Percentiles rank a stretch among this genome's conserved stretches.
phyloP scores from a whole-genome alignment of 208 protist species.

The Phytomonas sp. region DNA sequence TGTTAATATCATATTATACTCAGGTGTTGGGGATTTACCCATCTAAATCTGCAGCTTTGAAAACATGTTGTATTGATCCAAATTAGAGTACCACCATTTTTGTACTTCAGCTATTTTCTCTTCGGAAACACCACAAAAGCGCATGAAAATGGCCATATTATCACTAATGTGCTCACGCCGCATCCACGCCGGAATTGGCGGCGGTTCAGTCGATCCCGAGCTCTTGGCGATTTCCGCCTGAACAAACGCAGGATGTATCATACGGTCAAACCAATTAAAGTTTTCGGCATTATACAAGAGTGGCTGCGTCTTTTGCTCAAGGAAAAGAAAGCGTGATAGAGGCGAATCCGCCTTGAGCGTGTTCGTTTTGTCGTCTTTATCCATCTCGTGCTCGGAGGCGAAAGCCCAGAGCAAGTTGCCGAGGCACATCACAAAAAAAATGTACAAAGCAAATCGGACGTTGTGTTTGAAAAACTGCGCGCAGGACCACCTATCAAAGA shows the following conservation, averaged over 20 bases:
- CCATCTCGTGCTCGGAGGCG: constrained; percentile 57
- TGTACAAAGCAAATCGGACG: constrained; percentile 51
- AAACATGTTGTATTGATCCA: constrained; percentile 87
- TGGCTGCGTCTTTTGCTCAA: constrained; percentile 28
- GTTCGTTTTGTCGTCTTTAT: constrained; percentile 39
- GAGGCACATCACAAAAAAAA: constrained; percentile 61
- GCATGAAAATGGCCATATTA: constrained; percentile 49
- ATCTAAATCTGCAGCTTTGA: constrained; percentile 20
- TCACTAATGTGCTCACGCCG: constrained; percentile 78
- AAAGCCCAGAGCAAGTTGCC: constrained; percentile 74
- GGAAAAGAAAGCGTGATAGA: constrained; percentile 45
- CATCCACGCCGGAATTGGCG: constrained; percentile 77
- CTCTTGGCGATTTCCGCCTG: constrained; percentile 38
- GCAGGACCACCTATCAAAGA: constrained; percentile 81
- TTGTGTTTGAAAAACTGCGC: constrained; percentile 53
- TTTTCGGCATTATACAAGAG: constrained; percentile 29
- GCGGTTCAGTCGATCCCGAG: constrained; percentile 24
- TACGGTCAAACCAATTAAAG: constrained; percentile 68
- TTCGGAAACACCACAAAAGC: constrained; percentile 35
- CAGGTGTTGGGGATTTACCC: neutral
- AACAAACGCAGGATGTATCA: constrained; percentile 69
- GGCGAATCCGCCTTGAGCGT: constrained; percentile 18
- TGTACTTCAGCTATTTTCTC: constrained; percentile 29
- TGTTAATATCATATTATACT: neutral
- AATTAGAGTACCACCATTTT: constrained; percentile 46